These are phyloP conservation scores for Balansia obtecta DNA, from an alignment of 2,329 filamentous ascomycete genomes.

Conservation along the genomic window DNA sequence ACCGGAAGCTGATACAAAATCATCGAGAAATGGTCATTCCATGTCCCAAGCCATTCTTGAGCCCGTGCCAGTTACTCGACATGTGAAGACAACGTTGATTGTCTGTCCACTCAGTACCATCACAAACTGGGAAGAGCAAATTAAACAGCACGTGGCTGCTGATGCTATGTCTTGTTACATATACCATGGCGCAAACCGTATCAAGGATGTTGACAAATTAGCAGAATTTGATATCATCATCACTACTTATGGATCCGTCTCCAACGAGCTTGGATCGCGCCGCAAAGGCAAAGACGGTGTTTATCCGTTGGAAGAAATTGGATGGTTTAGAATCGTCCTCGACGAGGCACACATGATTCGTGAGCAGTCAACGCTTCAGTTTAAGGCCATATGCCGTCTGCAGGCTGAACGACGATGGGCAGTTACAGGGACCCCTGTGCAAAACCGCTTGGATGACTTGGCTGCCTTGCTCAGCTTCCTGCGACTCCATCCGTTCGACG, in stretches of 20 bases:
- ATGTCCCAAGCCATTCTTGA: conserved; percentile 28
- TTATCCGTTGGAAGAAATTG: conserved; percentile 62
- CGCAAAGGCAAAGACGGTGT: conserved; percentile 45
- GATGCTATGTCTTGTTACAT: conserved; percentile 59
- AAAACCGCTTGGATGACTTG: conserved; percentile 85
- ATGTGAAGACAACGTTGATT: conserved; percentile 70
- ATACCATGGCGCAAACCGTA: conserved; percentile 74
- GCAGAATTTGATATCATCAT: conserved; percentile 72
- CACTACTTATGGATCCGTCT: conserved; percentile 83
- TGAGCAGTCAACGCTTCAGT: conserved; percentile 68
- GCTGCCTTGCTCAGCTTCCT: conserved; percentile 79
- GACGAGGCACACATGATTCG: conserved; percentile 95
- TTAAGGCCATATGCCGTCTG: conserved; percentile 71
- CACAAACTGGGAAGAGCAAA: conserved; percentile 89
- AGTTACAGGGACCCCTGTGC: conserved; percentile 91
- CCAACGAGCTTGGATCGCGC: conserved; percentile 60
- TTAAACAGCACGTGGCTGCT: conserved; percentile 64
- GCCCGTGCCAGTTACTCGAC: conserved; percentile 43
- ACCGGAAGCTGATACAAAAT: conserved; percentile 27
- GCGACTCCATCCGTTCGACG: conserved; percentile 73
- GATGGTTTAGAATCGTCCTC: conserved; percentile 87
- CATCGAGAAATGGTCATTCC: conserved; percentile 14
- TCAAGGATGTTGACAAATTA: conserved; percentile 55
- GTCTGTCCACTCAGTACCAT: conserved; percentile 85
- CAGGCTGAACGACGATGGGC: conserved; percentile 81